Percentiles rank a stretch among this genome's conserved stretches.
Conservation (phyloP, 352 stramenopile genomes). For the Globisporangium viniferum region DNA sequence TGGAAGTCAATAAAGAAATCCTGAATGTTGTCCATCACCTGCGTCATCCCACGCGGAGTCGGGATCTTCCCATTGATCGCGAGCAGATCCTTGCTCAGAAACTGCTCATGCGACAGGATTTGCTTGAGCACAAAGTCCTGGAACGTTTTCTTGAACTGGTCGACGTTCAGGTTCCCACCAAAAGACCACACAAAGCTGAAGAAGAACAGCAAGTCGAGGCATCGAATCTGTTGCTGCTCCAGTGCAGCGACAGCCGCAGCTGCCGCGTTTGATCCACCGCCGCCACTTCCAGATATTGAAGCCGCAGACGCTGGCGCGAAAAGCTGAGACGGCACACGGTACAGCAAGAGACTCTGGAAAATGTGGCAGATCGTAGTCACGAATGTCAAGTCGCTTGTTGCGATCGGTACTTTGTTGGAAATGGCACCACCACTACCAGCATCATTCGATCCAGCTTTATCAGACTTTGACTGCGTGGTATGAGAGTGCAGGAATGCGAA, state of each 20-base stretch:
- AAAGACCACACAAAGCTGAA: slow-evolving; percentile 77
- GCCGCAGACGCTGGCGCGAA: slow-evolving; percentile 23
- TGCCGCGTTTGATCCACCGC: slow-evolving; percentile 12
- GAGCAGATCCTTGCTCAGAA: slow-evolving; percentile 49
- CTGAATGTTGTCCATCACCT: slow-evolving; percentile 55
- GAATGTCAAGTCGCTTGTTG: slow-evolving; percentile 47
- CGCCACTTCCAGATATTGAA: slow-evolving; percentile 2
- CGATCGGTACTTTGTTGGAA: slow-evolving; percentile 31
- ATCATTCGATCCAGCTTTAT: neutral
- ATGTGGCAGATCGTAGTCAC: slow-evolving; percentile 54
- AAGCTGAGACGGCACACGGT: slow-evolving; percentile 34
- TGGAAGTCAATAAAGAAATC: slow-evolving; percentile 71
- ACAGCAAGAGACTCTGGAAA: slow-evolving; percentile 49
- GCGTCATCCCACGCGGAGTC: slow-evolving; percentile 33
- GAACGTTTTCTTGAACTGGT: slow-evolving; percentile 34
- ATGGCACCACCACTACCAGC: neutral
- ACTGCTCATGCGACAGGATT: slow-evolving; percentile 40
- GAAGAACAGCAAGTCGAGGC: slow-evolving; percentile 61
- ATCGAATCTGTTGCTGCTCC: slow-evolving; percentile 50
- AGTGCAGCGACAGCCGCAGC: slow-evolving; percentile 22
- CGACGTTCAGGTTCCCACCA: slow-evolving; percentile 53
- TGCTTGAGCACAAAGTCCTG: slow-evolving; percentile 50
- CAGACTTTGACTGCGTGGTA: neutral
- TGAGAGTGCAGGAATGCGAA: slow-evolving; percentile 44
- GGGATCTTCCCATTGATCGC: slow-evolving; percentile 50